Conservation (phyloP, 164 flowering plant species). For the Tetracentron sinense region DNA sequence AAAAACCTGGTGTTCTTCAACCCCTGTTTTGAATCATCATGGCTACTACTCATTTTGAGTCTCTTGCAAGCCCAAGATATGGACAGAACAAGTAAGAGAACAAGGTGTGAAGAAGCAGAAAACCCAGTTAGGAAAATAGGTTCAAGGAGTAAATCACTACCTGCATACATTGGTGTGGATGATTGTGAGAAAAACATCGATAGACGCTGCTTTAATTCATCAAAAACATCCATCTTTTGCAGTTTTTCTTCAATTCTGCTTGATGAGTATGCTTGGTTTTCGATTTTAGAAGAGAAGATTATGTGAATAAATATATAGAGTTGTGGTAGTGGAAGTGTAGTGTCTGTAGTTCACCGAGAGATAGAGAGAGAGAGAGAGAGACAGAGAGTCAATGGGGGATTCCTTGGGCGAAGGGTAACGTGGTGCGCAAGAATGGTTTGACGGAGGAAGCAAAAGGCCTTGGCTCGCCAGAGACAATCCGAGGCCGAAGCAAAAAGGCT, state of each 20-base stretch:
- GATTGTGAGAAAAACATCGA: conserved; percentile 12
- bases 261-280: neutral
- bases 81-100: conserved; percentile 38
- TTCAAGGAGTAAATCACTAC: conserved; percentile 31
- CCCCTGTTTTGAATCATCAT: conserved; percentile 22
- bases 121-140: conserved; percentile 47
- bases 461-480: too few relatives aligned
- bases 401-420: too few relatives aligned
- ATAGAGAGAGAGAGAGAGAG: too few relatives aligned
- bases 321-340: too few relatives aligned
- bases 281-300: neutral
- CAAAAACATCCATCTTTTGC: conserved; percentile 22
- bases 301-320: neutral
- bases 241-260: neutral
- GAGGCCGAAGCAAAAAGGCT: too few relatives aligned
- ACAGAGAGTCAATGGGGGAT: conserved; percentile 1
- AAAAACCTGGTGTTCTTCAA: conserved; percentile 12
- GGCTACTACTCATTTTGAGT: conserved; percentile 5
- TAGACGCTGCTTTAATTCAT: conserved; percentile 6
- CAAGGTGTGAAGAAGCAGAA: conserved; percentile 44
- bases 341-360: too few relatives aligned
- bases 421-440: too few relatives aligned
- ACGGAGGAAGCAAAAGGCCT: too few relatives aligned
- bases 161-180: conserved; percentile 5
- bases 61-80: conserved; percentile 34